Evolutionary conservation across 441 rosid genomes (phyloP).

Genomic region (Flueggea neowawraea): DNA sequence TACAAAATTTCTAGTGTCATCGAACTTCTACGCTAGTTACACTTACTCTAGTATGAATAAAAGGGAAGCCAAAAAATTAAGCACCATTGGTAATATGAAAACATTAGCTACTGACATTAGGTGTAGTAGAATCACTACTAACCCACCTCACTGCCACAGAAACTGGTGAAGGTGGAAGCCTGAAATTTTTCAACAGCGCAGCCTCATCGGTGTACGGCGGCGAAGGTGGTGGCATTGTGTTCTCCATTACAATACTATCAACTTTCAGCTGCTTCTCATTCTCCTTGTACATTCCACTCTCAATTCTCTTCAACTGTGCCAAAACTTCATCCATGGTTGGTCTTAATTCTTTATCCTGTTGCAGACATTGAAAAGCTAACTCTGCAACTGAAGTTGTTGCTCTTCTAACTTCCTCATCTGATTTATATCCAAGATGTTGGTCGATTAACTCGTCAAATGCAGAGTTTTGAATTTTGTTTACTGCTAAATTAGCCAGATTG

Average conservation of each 20-base stretch:
- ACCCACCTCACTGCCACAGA: conserved; percentile 64
- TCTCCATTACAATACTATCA: conserved; percentile 8
- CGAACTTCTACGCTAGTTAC: too few species aligned
- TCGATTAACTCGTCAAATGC: conserved; percentile 24
- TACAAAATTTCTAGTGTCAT: too few species aligned
- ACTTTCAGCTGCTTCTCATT: conserved; percentile 7
- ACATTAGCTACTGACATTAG: conserved; percentile 26
- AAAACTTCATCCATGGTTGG: conserved; percentile 65
- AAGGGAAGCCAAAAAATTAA: too few species aligned
- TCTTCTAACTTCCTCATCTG: conserved; percentile 16
- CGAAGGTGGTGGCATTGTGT: conserved; percentile 28
- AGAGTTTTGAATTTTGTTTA: conserved; percentile 18
- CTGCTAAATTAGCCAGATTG: conserved; percentile 21
- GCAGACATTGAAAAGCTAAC: conserved; percentile 28
- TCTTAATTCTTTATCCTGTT: conserved; percentile 45
- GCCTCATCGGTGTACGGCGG: conserved; percentile 34
- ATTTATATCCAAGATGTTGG: conserved; percentile 14
- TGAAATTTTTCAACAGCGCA: conserved; percentile 29
- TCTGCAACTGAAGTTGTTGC: conserved; percentile 18
- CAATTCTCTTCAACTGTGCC: conserved; percentile 41
- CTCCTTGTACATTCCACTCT: conserved; percentile 18
- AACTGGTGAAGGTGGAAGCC: conserved; percentile 42
- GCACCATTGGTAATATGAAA: too few species aligned
- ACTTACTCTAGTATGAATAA: too few species aligned
- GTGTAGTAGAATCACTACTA: conserved; percentile 39